Conservation (phyloP, 306 rosid genomes). For the Canavalia gladiata region DNA sequence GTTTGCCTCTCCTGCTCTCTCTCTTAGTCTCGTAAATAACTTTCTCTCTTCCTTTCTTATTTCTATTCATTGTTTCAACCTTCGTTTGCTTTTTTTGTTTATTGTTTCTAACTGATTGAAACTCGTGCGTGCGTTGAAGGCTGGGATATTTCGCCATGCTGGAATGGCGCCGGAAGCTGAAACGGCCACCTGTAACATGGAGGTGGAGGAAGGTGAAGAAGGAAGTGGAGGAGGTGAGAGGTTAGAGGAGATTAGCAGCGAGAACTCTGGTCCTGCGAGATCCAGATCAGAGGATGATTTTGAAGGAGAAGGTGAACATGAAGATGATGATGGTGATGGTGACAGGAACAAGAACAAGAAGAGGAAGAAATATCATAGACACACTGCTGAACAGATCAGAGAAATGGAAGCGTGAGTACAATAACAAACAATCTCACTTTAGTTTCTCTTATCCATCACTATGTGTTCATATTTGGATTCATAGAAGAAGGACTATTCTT, state of each 20-base stretch:
- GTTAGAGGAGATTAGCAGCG: conserved; percentile 88
- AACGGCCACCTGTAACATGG: conserved; percentile 46
- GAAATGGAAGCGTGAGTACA: conserved; percentile 89
- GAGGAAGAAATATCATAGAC: conserved; percentile 94
- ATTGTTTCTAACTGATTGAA: neutral
- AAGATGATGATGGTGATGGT: conserved; percentile 61
- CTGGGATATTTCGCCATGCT: conserved; percentile 89
- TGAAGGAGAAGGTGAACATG: conserved; percentile 72
- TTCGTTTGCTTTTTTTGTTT: neutral
- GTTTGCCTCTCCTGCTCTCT: conserved; percentile 93
- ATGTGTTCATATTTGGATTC: no score
- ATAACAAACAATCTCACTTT: neutral
- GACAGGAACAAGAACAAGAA: conserved; percentile 74
- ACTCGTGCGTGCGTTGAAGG: conserved; percentile 47
- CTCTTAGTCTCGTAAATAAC: conserved; percentile 82
- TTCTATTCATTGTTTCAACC: neutral
- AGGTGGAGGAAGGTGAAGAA: conserved; percentile 89
- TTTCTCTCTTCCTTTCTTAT: neutral
- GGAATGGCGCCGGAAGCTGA: conserved; percentile 49
- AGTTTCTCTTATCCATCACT: no score
- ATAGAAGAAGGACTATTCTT: neutral
- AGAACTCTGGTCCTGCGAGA: conserved; percentile 79
- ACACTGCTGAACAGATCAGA: conserved; percentile 89
- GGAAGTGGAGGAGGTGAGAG: conserved; percentile 74
- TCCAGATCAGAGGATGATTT: conserved; percentile 92